A percentile compares a stretch with the other conserved stretches of the same genome.
These are phyloP conservation scores for Fusarium oxysporum DNA, from an alignment of 2,329 filamentous ascomycete genomes.

Conservation along the genomic window DNA sequence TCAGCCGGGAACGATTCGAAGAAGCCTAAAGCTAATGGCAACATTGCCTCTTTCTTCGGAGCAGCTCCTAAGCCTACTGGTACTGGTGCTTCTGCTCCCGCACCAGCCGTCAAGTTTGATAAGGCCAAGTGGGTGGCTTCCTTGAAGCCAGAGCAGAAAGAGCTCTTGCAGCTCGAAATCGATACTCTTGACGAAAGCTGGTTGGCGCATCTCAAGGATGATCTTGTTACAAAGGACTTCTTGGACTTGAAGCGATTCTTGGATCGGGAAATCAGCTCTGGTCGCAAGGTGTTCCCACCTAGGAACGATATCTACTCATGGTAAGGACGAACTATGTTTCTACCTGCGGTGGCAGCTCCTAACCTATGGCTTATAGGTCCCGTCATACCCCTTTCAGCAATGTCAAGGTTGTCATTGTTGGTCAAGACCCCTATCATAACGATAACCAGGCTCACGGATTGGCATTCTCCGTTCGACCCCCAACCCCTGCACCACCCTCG, in stretches of 20 bases:
- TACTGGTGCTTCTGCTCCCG: constrained; percentile 43
- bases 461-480: constrained; percentile 92
- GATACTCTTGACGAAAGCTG: constrained; percentile 92
- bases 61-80: constrained; percentile 66
- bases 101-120: constrained; percentile 73
- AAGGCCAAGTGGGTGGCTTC: constrained; percentile 89
- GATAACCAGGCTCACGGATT: constrained; percentile 95
- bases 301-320: constrained; percentile 93
- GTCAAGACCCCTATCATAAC: constrained; percentile 98
- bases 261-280: constrained; percentile 77
- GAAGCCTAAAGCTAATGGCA: constrained; percentile 79
- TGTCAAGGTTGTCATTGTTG: constrained; percentile 93
- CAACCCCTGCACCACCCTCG: constrained; percentile 87
- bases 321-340: constrained; percentile 60
- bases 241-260: constrained; percentile 90
- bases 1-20: constrained; percentile 66
- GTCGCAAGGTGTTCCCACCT: constrained; percentile 88
- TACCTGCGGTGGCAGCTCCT: constrained; percentile 10
- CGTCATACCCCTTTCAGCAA: constrained; percentile 88
- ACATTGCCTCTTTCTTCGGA: constrained; percentile 91
- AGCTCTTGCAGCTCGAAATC: constrained; percentile 88
- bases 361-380: constrained; percentile 71
- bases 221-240: constrained; percentile 82
- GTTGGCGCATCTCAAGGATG: constrained; percentile 89
- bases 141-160: constrained; percentile 83